Percentiles rank a stretch among this genome's conserved stretches.
phyloP scores from a whole-genome alignment of 441 rosid genomes.

The Euphorbia schlechtendalii region DNA sequence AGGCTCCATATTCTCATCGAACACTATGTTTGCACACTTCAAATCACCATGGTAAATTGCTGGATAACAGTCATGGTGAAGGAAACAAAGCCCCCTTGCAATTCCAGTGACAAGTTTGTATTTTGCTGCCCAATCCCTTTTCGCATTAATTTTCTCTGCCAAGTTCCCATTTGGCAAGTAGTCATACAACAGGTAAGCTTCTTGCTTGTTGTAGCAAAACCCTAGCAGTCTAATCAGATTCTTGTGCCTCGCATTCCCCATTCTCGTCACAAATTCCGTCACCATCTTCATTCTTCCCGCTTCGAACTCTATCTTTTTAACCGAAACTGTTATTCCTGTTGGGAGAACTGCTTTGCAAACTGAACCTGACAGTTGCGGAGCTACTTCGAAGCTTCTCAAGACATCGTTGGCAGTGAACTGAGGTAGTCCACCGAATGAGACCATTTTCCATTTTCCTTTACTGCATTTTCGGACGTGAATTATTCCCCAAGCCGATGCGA shows the following conservation, averaged over 20 bases:
- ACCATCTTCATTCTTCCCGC: conserved; percentile 34
- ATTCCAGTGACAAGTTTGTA: conserved; percentile 53
- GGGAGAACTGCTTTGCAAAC: conserved; percentile 68
- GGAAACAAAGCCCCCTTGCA: conserved; percentile 77
- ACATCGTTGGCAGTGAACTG: conserved; percentile 66
- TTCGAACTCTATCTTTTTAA: conserved; percentile 54
- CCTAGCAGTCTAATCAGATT: conserved; percentile 78
- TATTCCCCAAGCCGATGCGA: conserved; percentile 43
- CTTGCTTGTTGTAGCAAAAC: conserved; percentile 66
- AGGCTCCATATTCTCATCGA: conserved; percentile 73
- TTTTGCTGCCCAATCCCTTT: conserved; percentile 64
- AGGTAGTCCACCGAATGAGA: conserved; percentile 65
- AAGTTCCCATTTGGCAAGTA: conserved; percentile 66
- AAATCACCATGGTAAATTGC: conserved; percentile 87
- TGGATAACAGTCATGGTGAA: conserved; percentile 89
- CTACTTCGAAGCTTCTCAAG: conserved; percentile 52
- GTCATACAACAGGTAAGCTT: conserved; percentile 67
- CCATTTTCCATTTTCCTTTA: conserved; percentile 70
- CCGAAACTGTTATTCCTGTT: conserved; percentile 74
- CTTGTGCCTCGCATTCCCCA: conserved; percentile 78
- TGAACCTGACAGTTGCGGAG: conserved; percentile 30
- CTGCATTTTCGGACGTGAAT: conserved; percentile 44
- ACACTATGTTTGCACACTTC: conserved; percentile 52
- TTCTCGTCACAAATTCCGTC: conserved; percentile 37
- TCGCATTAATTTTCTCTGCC: conserved; percentile 46